Evolutionary conservation across 768 basidiomycete species (phyloP).

Genomic region (Kwoniella sp.): DNA sequence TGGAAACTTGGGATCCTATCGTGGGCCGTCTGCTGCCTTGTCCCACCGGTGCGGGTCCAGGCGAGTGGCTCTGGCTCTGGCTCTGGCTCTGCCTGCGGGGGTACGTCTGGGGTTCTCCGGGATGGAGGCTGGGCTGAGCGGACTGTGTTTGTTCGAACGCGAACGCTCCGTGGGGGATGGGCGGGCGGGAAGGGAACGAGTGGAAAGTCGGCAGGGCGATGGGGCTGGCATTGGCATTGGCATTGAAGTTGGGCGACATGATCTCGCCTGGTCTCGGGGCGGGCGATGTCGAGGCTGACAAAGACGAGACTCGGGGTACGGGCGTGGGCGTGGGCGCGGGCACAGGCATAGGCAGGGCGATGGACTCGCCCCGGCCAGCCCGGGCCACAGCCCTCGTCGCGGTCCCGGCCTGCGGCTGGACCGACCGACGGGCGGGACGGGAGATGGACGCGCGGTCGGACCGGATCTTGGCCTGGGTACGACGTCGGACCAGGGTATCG

Average conservation of each 20-base stretch:
- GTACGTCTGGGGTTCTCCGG: slow-evolving; percentile 6
- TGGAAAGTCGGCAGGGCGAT: slow-evolving; percentile 2
- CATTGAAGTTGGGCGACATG: slow-evolving; percentile 19
- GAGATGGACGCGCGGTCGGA: slow-evolving; percentile 68
- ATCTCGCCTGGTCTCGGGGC: slow-evolving; percentile 17
- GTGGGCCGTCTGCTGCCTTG: slow-evolving; percentile 3
- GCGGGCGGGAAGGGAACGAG: slow-evolving; percentile 11
- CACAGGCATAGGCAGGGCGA: slow-evolving; percentile 5
- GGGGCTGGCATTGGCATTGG: neutral
- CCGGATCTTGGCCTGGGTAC: slow-evolving; percentile 65
- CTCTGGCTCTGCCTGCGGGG: neutral
- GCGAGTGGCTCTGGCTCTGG: neutral
- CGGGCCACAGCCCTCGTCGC: neutral
- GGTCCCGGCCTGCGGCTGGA: neutral
- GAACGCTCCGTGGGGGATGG: slow-evolving; percentile 13
- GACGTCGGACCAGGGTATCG: slow-evolving; percentile 71
- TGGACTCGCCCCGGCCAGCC: neutral
- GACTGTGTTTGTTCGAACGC: too few relatives aligned
- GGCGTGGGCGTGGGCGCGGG: neutral
- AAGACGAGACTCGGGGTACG: neutral
- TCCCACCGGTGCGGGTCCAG: neutral
- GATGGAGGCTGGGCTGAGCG: neutral
- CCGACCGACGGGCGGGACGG: slow-evolving; percentile 8
- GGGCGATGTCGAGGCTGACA: slow-evolving; percentile 6
- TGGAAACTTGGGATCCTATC: neutral